These are phyloP conservation scores for Rhizopus delemar DNA, from an alignment of 371 early-diverging fungal species.

Conservation along the genomic window DNA sequence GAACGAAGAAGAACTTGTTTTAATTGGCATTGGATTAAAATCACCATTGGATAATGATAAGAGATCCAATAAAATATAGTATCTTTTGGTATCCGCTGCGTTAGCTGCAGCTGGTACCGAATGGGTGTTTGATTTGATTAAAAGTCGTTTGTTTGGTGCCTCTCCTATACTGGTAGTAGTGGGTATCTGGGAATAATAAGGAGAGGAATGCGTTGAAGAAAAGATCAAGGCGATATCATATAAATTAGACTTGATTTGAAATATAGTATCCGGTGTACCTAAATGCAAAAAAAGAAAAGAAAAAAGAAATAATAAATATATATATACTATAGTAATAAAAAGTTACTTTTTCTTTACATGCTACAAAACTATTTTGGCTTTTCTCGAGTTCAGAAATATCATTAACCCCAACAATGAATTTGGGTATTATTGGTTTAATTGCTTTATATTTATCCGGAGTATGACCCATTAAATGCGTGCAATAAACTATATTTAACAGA, in stretches of 20 bases:
- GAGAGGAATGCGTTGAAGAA: slow-evolving; percentile 24
- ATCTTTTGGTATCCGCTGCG: slow-evolving; percentile 36
- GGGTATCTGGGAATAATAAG: not conserved
- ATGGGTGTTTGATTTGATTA: slow-evolving; percentile 8
- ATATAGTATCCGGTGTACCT: slow-evolving; percentile 65
- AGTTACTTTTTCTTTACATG: slow-evolving; percentile 42
- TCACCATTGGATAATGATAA: slow-evolving; percentile 9
- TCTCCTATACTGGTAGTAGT: not conserved
- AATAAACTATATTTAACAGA: slow-evolving; percentile 33
- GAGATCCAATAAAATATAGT: slow-evolving; percentile 22
- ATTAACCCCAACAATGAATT: slow-evolving; percentile 57
- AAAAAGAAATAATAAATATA: no score
- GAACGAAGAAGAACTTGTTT: not conserved
- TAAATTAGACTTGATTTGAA: slow-evolving; percentile 53
- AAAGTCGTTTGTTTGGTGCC: slow-evolving; percentile 6
- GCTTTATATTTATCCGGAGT: slow-evolving; percentile 22
- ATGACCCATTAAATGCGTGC: slow-evolving; percentile 40
- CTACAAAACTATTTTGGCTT: slow-evolving; percentile 49
- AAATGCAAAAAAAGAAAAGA: not conserved
- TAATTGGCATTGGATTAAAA: not conserved
- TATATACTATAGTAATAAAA: not conserved
- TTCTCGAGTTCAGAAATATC: slow-evolving; percentile 52
- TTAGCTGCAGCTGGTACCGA: slow-evolving; percentile 21
- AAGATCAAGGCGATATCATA: slow-evolving; percentile 57
- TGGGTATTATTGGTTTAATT: slow-evolving; percentile 29